Percentiles rank a stretch among this genome's conserved stretches.
phyloP scores from a whole-genome alignment of 495 filamentous ascomycete species.

The Thermochaetoides thermophila region DNA sequence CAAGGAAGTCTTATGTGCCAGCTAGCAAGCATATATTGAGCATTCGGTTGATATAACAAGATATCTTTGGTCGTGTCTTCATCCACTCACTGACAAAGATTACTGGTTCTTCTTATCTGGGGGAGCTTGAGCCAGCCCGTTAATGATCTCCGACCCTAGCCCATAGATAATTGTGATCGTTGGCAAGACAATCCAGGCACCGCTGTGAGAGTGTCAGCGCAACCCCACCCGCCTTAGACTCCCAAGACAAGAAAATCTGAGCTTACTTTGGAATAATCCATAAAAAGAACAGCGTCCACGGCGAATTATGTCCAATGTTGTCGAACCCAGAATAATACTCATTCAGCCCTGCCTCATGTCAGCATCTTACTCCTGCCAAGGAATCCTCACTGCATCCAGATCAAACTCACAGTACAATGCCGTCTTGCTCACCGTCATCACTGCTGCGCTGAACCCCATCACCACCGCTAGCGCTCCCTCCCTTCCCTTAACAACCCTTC shows the following conservation, averaged over 20 bases:
- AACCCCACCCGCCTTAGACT: background rate
- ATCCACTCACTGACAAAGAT: no score
- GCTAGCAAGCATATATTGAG: no score
- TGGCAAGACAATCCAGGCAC: constrained; percentile 64
- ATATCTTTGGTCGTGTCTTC: no score
- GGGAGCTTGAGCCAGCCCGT: constrained; percentile 34
- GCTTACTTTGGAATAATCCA: constrained; percentile 78
- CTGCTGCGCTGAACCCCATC: constrained; percentile 48
- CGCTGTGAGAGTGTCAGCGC: constrained; percentile 35
- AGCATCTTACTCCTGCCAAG: background rate
- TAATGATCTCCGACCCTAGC: constrained; percentile 54
- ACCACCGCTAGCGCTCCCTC: constrained; percentile 49
- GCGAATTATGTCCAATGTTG: constrained; percentile 64
- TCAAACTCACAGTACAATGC: constrained; percentile 60
- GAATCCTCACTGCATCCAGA: background rate
- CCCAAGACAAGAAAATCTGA: background rate
- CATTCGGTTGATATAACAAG: no score
- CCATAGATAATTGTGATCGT: constrained; percentile 56
- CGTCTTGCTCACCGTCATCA: constrained; percentile 84
- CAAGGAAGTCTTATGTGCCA: no score
- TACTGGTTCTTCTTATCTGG: no score
- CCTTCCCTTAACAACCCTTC: constrained; percentile 36
- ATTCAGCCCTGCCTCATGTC: constrained; percentile 43
- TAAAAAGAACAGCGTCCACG: constrained; percentile 39
- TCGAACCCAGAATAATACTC: constrained; percentile 64